Percentiles rank a stretch among this genome's conserved stretches.
Conservation (phyloP, 257 asterid species). For the Asclepias syriaca region DNA sequence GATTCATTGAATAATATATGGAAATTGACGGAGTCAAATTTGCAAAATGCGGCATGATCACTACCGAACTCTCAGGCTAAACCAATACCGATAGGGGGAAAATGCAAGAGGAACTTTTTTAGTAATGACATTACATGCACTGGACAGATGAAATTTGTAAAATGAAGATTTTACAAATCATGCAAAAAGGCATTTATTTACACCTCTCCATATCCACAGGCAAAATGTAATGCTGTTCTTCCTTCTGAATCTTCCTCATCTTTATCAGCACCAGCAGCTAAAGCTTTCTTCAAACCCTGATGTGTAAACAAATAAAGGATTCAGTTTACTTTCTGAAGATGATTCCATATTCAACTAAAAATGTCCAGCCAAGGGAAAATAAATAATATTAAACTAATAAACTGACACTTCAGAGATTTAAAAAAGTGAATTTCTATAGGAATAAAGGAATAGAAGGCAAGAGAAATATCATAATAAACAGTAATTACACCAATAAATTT, state of each 20-base stretch:
- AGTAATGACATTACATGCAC: not conserved
- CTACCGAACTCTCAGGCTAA: not conserved
- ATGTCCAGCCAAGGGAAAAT: not conserved
- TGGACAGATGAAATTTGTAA: too few species aligned
- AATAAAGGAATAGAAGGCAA: not conserved
- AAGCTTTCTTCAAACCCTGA: constrained; percentile 78
- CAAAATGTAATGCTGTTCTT: constrained; percentile 98
- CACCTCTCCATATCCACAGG: constrained; percentile 99
- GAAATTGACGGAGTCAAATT: not conserved
- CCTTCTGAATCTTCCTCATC: constrained; percentile 99
- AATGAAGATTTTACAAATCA: not conserved
- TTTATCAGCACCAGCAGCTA: constrained; percentile 84
- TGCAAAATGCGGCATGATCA: not conserved
- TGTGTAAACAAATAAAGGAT: constrained; percentile 11
- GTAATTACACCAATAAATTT: not conserved
- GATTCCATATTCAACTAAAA: not conserved
- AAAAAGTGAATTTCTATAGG: not conserved
- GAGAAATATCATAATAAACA: not conserved
- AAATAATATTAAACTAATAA: not conserved
- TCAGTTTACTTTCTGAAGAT: not conserved
- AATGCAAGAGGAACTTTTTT: not conserved
- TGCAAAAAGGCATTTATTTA: not conserved
- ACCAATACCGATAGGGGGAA: not conserved
- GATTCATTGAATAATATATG: not conserved
- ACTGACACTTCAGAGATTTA: not conserved